Evolutionary conservation across 2,329 filamentous ascomycete species (phyloP).

Genomic region (Alternaria novae-zelandiae): DNA sequence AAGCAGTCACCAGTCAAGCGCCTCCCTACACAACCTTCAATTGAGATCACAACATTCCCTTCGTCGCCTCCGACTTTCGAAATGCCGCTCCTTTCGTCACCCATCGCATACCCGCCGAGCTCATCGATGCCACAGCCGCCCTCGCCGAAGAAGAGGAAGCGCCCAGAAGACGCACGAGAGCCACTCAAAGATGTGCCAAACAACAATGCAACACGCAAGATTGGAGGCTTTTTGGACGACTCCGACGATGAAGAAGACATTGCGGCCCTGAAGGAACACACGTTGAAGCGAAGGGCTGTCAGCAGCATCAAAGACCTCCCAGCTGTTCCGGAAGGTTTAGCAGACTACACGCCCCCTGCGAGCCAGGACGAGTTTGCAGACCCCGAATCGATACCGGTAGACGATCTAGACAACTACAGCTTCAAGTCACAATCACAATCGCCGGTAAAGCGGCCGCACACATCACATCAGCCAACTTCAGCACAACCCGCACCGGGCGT

Average conservation of each 20-base stretch:
- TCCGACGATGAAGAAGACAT: conserved; percentile 51
- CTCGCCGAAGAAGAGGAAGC: conserved; percentile 50
- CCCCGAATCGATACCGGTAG: conserved; percentile 37
- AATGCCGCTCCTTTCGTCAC: conserved; percentile 68
- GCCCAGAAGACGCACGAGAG: conserved; percentile 32
- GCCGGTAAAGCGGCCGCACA: conserved; percentile 24
- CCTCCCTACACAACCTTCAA: conserved; percentile 19
- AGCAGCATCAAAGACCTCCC: conserved; percentile 37
- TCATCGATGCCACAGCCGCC: conserved; percentile 49
- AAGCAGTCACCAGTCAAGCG: conserved; percentile 13
- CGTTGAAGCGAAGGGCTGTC: conserved; percentile 43
- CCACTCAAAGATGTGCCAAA: conserved; percentile 42
- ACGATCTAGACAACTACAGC: conserved; percentile 37
- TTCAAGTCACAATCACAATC: conserved; percentile 35
- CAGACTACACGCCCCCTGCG: conserved; percentile 42
- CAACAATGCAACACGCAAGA: conserved; percentile 44
- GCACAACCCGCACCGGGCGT: conserved; percentile 26
- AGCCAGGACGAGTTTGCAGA: conserved; percentile 41
- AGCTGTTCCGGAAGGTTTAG: conserved; percentile 27
- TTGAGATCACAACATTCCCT: conserved; percentile 21
- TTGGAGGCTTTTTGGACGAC: conserved; percentile 49
- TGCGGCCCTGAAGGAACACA: conserved; percentile 49
- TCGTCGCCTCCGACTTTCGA: conserved; percentile 60
- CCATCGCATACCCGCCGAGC: conserved; percentile 62
- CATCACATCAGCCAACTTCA: conserved; percentile 19